A percentile compares a stretch with the other conserved stretches of the same genome.
Evolutionary conservation across 345 rosid genomes (phyloP).

Genomic region (Boechera stricta): DNA sequence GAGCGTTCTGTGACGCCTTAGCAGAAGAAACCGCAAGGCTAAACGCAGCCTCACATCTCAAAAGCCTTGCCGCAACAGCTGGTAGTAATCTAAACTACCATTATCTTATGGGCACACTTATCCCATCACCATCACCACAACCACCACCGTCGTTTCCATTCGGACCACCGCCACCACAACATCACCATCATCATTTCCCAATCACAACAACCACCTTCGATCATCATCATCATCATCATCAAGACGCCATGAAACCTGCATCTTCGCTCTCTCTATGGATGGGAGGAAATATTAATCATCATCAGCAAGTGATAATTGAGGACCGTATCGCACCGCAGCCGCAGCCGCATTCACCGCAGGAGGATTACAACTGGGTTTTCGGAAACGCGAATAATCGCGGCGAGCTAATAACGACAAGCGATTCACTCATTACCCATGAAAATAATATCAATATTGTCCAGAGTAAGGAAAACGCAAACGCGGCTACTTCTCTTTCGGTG

Average conservation of each 20-base stretch:
- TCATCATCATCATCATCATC: constrained; percentile 43
- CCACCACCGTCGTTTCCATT: constrained; percentile 56
- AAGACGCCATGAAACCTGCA: constrained; percentile 44
- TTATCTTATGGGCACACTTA: constrained; percentile 59
- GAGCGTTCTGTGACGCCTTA: constrained; percentile 97
- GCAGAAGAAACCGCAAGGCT: constrained; percentile 96
- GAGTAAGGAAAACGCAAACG: constrained; percentile 43
- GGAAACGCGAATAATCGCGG: constrained; percentile 41
- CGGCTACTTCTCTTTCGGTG: constrained; percentile 46
- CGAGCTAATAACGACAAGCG: constrained; percentile 33
- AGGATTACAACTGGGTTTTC: constrained; percentile 39
- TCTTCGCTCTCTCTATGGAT: constrained; percentile 41
- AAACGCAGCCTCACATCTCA: constrained; percentile 67
- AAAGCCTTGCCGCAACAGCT: constrained; percentile 37
- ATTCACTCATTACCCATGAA: constrained; percentile 36
- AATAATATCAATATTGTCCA: constrained; percentile 12
- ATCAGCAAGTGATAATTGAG: constrained; percentile 38
- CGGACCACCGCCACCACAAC: constrained; percentile 53
- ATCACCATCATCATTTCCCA: constrained; percentile 46
- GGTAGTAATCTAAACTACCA: constrained; percentile 52
- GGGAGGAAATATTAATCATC: constrained; percentile 48
- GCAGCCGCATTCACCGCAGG: constrained; percentile 29
- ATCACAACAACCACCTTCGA: constrained; percentile 39
- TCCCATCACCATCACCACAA: constrained; percentile 47
- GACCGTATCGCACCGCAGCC: constrained; percentile 25